phyloP scores from a whole-genome alignment of 352 stramenopile species.

The Globisporangium irregulare region DNA sequence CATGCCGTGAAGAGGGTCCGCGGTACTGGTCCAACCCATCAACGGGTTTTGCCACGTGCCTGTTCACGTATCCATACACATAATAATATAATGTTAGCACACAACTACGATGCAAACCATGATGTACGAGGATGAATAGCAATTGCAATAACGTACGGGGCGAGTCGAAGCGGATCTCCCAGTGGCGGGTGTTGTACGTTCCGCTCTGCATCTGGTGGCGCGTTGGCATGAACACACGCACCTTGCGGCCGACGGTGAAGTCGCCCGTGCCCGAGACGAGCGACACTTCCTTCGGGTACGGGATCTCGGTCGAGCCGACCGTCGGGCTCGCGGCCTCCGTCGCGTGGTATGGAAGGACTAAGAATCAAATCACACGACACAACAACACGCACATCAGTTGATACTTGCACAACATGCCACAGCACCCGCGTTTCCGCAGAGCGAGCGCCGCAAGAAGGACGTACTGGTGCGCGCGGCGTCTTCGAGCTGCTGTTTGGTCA shows the following conservation, averaged over 20 bases:
- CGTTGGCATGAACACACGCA: slow-evolving; percentile 65
- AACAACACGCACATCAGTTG: neutral
- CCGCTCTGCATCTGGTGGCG: slow-evolving; percentile 87
- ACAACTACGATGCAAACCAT: neutral
- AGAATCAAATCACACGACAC: neutral
- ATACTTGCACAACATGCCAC: neutral
- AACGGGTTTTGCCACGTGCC: slow-evolving; percentile 90
- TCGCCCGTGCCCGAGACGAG: slow-evolving; percentile 62
- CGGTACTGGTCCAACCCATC: slow-evolving; percentile 92
- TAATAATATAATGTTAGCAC: neutral
- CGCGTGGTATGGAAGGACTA: slow-evolving; percentile 69
- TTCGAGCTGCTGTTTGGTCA: slow-evolving; percentile 39
- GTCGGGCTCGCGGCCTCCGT: slow-evolving; percentile 39
- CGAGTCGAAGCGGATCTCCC: slow-evolving; percentile 79
- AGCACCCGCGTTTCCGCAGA: too few species aligned
- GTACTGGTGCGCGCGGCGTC: slow-evolving; percentile 56
- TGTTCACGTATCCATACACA: neutral
- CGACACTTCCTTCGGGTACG: slow-evolving; percentile 57
- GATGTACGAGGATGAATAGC: too few species aligned
- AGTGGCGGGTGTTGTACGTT: slow-evolving; percentile 80
- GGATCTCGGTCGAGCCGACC: slow-evolving; percentile 51
- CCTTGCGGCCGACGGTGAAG: slow-evolving; percentile 67
- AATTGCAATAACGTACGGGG: slow-evolving; percentile 22
- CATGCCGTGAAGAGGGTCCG: slow-evolving; percentile 84
- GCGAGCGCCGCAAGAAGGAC: neutral